Base-by-base conservation (phyloP, 768 basidiomycete species). In the Cantharellus anzutake region DNA sequence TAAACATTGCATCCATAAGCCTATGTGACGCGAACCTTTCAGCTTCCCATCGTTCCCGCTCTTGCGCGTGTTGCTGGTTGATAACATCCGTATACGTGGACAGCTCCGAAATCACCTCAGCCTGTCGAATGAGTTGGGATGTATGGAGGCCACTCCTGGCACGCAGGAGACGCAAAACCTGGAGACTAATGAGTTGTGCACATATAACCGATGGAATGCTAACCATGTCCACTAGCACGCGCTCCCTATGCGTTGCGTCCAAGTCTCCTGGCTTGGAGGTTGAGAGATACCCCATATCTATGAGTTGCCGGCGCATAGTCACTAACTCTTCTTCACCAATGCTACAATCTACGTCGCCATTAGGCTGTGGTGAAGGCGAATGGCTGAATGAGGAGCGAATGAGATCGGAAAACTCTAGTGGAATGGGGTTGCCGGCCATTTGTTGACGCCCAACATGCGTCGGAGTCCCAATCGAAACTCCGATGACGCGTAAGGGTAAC, bases 21-120 rank as follows among this genome's bases (percentile, higher is more conserved):
- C 84, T 72, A 3, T 74, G 76, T 81, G 84, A 87, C 2, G 76
- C 72, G 14, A 78, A 78, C 64, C 76, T 75, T 67, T 86, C 84
- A 1, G 77, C 74, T 40, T 77, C 70, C 81, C 80, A 84, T 42
- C 77, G 73, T 4, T 72, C 71, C n/a, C 75, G 74, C 60, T 84
- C 79, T 59, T 83, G 80, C 48, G 79, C 74, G 4, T 74, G 70
- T 44, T 78, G 76, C 29, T 68, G 69, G 2, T 78, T 62, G 7
- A 86, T 64, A 60, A 78, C 76, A 64, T 84, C 78, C 7, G 81
- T 76, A 64, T 87, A 84, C 5, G 69, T 64, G 1, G 72, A 74
- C 5, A 87, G 68, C 1, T 72, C 69, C 2, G 77, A 71, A 65
- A 86, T 86, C 11, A 75, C 74, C 37, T 77, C 74, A 4, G 84